Evolutionary conservation across 2,329 filamentous ascomycete genomes (phyloP).

Genomic region (Apiospora saccharicola): DNA sequence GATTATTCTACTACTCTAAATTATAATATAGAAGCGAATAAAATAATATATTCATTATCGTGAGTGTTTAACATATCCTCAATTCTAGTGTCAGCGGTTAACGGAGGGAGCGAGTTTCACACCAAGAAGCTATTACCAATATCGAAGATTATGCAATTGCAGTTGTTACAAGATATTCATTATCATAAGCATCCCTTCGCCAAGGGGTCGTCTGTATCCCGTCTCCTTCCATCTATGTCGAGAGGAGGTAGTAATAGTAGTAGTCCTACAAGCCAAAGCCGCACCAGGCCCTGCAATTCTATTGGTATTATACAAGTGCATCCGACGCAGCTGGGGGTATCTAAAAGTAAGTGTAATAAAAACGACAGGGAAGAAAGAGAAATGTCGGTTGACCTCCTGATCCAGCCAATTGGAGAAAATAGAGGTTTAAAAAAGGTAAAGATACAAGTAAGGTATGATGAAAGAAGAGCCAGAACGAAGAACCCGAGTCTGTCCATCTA

Average conservation of each 20-base stretch:
- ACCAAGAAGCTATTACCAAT: background rate
- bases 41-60: too few relatives aligned
- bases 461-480: background rate
- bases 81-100: background rate
- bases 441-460: background rate
- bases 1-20: too few relatives aligned
- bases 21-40: too few relatives aligned
- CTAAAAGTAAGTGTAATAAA: background rate
- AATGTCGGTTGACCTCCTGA: background rate
- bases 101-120: background rate
- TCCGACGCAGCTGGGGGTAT: background rate
- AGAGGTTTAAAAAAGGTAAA: background rate
- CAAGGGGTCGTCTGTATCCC: background rate
- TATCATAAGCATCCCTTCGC: background rate
- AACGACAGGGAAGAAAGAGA: background rate
- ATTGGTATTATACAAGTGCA: background rate
- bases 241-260: background rate
- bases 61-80: background rate
- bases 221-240: slow-evolving; percentile 5
- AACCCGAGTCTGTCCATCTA: background rate
- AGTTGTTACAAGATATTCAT: background rate
- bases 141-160: background rate
- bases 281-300: background rate
- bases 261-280: slow-evolving; percentile 10
- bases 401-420: background rate